Evolutionary conservation across 1,284 basidiomycete genomes (phyloP).

Genomic region (Dichomitus squalens): DNA sequence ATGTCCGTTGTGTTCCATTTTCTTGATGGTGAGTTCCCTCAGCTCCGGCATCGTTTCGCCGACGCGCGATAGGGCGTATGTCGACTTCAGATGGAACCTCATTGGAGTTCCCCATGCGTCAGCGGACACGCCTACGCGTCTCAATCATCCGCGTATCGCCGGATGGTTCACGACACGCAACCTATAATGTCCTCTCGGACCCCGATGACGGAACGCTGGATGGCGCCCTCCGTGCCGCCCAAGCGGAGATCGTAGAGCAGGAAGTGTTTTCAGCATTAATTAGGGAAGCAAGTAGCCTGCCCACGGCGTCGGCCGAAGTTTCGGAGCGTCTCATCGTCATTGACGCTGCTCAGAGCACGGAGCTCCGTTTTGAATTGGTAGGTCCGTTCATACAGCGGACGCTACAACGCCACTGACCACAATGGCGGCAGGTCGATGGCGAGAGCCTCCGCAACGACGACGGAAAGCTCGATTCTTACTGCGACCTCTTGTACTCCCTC

Average conservation of each 20-base stretch:
- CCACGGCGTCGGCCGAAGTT: slow-evolving; percentile 72
- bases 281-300: slow-evolving; percentile 68
- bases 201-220: slow-evolving; percentile 47
- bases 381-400: slow-evolving; percentile 20
- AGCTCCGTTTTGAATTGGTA: slow-evolving; percentile 71
- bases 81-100: slow-evolving; percentile 45
- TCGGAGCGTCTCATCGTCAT: slow-evolving; percentile 75
- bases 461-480: slow-evolving; percentile 42
- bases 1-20: not conserved
- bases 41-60: slow-evolving; percentile 66
- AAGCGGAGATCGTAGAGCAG: slow-evolving; percentile 74
- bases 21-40: slow-evolving; percentile 6
- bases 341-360: slow-evolving; percentile 68
- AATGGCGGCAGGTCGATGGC: slow-evolving; percentile 28
- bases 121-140: slow-evolving; percentile 59
- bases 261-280: slow-evolving; percentile 76
- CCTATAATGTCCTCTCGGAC: slow-evolving; percentile 40
- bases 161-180: slow-evolving; percentile 35
- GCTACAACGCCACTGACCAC: not conserved
- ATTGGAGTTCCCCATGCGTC: slow-evolving; percentile 66
- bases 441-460: slow-evolving; percentile 14
- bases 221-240: slow-evolving; percentile 54
- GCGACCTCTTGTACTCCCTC: slow-evolving; percentile 69
- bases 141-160: slow-evolving; percentile 45
- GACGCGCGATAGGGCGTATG: slow-evolving; percentile 69